Conservation (phyloP, 2,329 filamentous ascomycete species). For the Aureobasidium sp. region DNA sequence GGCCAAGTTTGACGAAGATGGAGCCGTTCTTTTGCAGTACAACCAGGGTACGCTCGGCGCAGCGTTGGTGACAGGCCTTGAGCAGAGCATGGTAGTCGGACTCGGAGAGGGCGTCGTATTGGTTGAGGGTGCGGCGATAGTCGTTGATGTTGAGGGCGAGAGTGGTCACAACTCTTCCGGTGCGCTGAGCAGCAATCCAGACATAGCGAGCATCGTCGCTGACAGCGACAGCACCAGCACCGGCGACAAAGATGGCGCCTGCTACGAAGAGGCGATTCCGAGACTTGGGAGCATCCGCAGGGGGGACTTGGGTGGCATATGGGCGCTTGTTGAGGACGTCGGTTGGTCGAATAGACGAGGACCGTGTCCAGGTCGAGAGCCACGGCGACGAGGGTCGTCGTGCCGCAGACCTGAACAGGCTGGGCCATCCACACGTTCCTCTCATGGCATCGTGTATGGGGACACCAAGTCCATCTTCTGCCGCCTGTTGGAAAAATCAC, state of each 20-base stretch:
- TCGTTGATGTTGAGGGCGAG: slow-evolving; percentile 82
- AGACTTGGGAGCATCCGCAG: slow-evolving; percentile 26
- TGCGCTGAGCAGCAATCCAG: slow-evolving; percentile 68
- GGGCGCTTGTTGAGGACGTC: slow-evolving; percentile 7
- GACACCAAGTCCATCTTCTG: not conserved
- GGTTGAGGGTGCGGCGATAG: slow-evolving; percentile 75
- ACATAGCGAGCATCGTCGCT: slow-evolving; percentile 65
- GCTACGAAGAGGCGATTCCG: slow-evolving; percentile 19
- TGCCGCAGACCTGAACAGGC: slow-evolving; percentile 10
- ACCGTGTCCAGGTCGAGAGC: not conserved
- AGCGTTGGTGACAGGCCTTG: slow-evolving; percentile 82
- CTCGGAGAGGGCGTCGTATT: slow-evolving; percentile 56
- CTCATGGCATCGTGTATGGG: slow-evolving; percentile 15
- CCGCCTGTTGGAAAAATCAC: not conserved
- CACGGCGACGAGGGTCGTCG: not conserved
- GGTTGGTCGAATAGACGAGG: not conserved
- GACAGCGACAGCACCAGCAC: slow-evolving; percentile 42
- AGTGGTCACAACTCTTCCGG: slow-evolving; percentile 67
- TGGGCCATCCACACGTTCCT: slow-evolving; percentile 9
- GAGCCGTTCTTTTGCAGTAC: slow-evolving; percentile 94
- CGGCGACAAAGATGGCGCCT: slow-evolving; percentile 24
- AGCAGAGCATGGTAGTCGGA: slow-evolving; percentile 60
- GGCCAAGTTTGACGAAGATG: slow-evolving; percentile 96
- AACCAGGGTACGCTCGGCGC: slow-evolving; percentile 75
- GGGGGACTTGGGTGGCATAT: slow-evolving; percentile 16